Percentiles rank a stretch among this genome's conserved stretches.
These are phyloP conservation scores for Knoxia roxburghii DNA, from an alignment of 257 asterid genomes.

Conservation along the genomic window DNA sequence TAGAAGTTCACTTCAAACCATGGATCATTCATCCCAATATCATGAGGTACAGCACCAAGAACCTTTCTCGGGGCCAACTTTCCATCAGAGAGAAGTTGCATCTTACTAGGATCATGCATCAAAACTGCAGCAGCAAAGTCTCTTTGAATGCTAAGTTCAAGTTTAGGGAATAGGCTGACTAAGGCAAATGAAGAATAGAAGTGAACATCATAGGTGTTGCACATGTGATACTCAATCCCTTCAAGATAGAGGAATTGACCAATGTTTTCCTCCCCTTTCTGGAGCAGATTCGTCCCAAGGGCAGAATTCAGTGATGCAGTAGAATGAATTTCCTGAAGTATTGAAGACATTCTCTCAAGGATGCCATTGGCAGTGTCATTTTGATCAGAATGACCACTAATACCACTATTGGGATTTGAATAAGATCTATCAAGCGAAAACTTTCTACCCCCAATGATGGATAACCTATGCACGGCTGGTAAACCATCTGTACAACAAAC, in stretches of 20 bases:
- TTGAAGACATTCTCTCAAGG: conserved; percentile 73
- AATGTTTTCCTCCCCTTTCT: conserved; percentile 71
- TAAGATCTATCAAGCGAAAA: conserved; percentile 55
- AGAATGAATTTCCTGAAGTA: conserved; percentile 54
- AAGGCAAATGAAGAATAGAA: conserved; percentile 87
- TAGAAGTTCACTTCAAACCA: conserved; percentile 90
- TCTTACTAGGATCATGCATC: conserved; percentile 90
- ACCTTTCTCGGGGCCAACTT: conserved; percentile 56
- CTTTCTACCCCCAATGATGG: conserved; percentile 45
- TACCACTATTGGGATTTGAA: conserved; percentile 19
- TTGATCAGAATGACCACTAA: conserved; percentile 24
- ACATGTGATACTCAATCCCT: conserved; percentile 94
- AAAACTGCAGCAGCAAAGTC: conserved; percentile 94
- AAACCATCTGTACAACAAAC: conserved; percentile 69
- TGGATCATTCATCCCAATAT: conserved; percentile 91
- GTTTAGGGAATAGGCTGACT: conserved; percentile 66
- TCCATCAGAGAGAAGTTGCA: conserved; percentile 61
- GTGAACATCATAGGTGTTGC: conserved; percentile 92
- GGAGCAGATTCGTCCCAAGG: conserved; percentile 64
- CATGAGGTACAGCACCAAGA: conserved; percentile 98
- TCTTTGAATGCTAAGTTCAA: conserved; percentile 89
- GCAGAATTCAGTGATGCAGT: conserved; percentile 64
- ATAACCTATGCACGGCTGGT: conserved; percentile 59
- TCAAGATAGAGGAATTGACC: conserved; percentile 95
- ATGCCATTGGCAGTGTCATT: conserved; percentile 64